Conservation (phyloP, 2,329 filamentous ascomycete species). For the Beauveria asiatica region DNA sequence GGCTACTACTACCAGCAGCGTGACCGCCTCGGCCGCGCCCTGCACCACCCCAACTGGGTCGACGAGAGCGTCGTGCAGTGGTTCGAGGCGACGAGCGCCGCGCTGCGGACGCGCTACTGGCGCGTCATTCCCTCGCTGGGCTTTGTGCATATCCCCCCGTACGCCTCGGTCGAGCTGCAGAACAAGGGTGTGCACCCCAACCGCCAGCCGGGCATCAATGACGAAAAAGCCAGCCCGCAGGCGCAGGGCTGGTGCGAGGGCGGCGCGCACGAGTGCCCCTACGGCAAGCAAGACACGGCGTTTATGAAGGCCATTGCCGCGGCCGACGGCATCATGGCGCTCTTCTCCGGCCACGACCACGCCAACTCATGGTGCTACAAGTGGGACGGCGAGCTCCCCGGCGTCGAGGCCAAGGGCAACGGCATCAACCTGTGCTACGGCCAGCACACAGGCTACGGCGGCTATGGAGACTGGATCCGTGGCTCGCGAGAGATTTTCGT, state of each 20-base stretch:
- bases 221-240: slow-evolving; percentile 33
- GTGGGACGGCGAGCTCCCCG: slow-evolving; percentile 32
- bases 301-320: slow-evolving; percentile 55
- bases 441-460: slow-evolving; percentile 57
- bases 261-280: slow-evolving; percentile 27
- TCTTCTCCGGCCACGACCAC: slow-evolving; percentile 62
- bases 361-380: slow-evolving; percentile 50
- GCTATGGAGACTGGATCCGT: slow-evolving; percentile 51
- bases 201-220: slow-evolving; percentile 36
- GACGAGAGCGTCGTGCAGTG: slow-evolving; percentile 34
- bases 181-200: slow-evolving; percentile 27
- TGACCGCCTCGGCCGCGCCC: slow-evolving; percentile 20
- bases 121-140: slow-evolving; percentile 35
- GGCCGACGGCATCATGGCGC: slow-evolving; percentile 44
- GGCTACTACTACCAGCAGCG: slow-evolving; percentile 40
- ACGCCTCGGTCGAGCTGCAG: slow-evolving; percentile 25
- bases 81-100: slow-evolving; percentile 29
- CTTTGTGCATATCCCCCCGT: slow-evolving; percentile 41
- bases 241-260: slow-evolving; percentile 37
- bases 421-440: slow-evolving; percentile 49
- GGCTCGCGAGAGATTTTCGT: slow-evolving; percentile 34
- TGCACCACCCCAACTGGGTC: slow-evolving; percentile 37
- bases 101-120: slow-evolving; percentile 22
- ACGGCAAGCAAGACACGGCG: slow-evolving; percentile 43
- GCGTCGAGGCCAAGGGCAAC: slow-evolving; percentile 29